Evolutionary conservation across 116 monocot species (phyloP).

Genomic region (Iris pallida): DNA sequence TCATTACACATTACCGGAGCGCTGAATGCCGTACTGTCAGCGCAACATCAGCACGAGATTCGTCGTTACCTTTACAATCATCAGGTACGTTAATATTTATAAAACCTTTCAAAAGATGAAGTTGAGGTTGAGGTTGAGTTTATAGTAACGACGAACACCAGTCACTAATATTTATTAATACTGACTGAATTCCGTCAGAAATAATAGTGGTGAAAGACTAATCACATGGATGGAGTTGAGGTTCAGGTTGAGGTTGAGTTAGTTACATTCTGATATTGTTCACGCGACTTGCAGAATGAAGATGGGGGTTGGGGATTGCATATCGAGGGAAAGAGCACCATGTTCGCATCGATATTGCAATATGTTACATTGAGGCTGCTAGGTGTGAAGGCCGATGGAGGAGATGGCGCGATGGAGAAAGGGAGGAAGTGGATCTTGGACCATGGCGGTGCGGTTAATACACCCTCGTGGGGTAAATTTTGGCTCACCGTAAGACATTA

Average conservation of each 20-base stretch:
- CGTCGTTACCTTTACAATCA: constrained; percentile 24
- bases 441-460: constrained; percentile 8
- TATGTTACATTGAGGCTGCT: constrained; percentile 14
- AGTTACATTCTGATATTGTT: not conserved
- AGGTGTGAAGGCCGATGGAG: constrained; percentile 5
- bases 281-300: constrained; percentile 21
- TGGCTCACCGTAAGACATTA: constrained; percentile 32
- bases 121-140: too few species aligned
- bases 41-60: constrained; percentile 39
- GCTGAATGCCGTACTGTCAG: constrained; percentile 28
- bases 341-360: constrained; percentile 5
- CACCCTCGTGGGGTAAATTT: constrained; percentile 31
- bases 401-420: constrained; percentile 27
- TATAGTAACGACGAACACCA: too few species aligned
- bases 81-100: constrained; percentile 26
- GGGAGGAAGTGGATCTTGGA: constrained; percentile 11
- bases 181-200: too few species aligned
- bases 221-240: too few species aligned
- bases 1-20: constrained; percentile 29
- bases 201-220: too few species aligned
- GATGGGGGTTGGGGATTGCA: constrained; percentile 56
- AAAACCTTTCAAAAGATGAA: too few species aligned
- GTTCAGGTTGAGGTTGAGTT: too few species aligned
- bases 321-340: constrained; percentile 34
- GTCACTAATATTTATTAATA: too few species aligned